Conservation (phyloP, 345 rosid species). For the Syzygium aromaticum region DNA sequence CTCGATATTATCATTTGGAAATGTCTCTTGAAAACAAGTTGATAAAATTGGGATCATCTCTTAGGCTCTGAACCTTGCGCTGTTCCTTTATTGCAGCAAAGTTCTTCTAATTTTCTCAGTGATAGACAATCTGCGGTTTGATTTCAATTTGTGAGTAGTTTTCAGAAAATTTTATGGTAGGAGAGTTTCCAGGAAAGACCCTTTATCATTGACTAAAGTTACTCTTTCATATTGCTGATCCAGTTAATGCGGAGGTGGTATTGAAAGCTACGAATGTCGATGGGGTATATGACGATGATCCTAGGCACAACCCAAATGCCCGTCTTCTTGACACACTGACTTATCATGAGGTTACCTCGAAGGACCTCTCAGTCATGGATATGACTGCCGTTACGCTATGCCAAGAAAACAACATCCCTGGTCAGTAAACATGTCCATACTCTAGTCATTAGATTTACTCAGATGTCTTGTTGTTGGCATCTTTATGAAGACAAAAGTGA, state of each 20-base stretch:
- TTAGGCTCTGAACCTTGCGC: not conserved
- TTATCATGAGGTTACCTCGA: constrained; percentile 79
- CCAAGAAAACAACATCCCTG: constrained; percentile 95
- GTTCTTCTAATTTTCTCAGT: not conserved
- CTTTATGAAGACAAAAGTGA: not conserved
- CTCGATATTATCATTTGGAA: not conserved
- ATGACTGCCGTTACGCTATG: constrained; percentile 94
- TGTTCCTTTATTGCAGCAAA: not conserved
- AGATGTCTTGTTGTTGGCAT: not conserved
- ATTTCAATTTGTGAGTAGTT: not conserved
- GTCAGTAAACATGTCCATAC: constrained; percentile 20
- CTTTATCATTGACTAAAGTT: not conserved
- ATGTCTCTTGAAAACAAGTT: not conserved
- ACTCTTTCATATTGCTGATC: not conserved
- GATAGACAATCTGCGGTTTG: not conserved
- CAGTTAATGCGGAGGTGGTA: constrained; percentile 94
- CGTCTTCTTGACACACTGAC: constrained; percentile 65
- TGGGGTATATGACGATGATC: constrained; percentile 88
- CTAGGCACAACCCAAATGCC: constrained; percentile 73
- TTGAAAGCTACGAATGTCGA: constrained; percentile 91
- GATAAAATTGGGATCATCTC: not conserved
- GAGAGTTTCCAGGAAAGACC: not conserved
- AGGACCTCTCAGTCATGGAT: constrained; percentile 94
- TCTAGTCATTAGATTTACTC: not conserved
- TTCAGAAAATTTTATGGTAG: not conserved